Base-by-base conservation (phyloP, 768 basidiomycete species). In the Psilocybe sp. region DNA sequence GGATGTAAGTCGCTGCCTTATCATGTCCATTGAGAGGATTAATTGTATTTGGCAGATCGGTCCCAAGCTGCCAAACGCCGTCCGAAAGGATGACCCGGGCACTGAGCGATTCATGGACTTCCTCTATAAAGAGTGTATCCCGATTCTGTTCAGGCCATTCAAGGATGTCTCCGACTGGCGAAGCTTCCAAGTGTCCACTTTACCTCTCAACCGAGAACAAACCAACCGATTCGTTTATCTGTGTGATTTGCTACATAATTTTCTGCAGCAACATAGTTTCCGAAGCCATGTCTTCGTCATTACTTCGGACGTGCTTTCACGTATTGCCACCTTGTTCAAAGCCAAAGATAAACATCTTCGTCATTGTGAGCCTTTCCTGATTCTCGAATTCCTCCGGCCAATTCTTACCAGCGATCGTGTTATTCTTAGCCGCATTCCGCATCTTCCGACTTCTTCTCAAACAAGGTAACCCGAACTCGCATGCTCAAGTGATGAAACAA, bases 71-170 rank as follows among this genome's bases (percentile, higher is more conserved):
- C 60, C 60, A 10, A 50, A 58, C 12, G 18, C 37, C 42, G 44
- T 72, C 28, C 82, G 85, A 47, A 92, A 89, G 65, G 94, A 96
- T 55, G 90, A 92, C 46, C 87, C 89, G 5, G 80, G 82, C 33
- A 87, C 86, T 1, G 97, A 98, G 65, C 81, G 84, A 49, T 99
- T 94, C 74, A 74, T 95, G 62, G 88, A 94, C 35, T 92, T 92
- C 65, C 96, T 98, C 68, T 98, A 98, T 72, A 92, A 92, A 66
- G 75, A 81, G 40, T 91, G 87, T 63, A 73, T 87, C 52, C 69
- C 78, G n/a, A 76, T 77, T n/a, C 71, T 99, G 44, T 87, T 92
- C 71, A 82, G 81, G 63, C 95, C 97, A 5, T 70, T 97, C 38
- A 64, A 71, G 59, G 73, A 91, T 48, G 71, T 97, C 19, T 81